Conservation (phyloP, 1,139 yeast genomes). For the Protomyces pachydermus region DNA sequence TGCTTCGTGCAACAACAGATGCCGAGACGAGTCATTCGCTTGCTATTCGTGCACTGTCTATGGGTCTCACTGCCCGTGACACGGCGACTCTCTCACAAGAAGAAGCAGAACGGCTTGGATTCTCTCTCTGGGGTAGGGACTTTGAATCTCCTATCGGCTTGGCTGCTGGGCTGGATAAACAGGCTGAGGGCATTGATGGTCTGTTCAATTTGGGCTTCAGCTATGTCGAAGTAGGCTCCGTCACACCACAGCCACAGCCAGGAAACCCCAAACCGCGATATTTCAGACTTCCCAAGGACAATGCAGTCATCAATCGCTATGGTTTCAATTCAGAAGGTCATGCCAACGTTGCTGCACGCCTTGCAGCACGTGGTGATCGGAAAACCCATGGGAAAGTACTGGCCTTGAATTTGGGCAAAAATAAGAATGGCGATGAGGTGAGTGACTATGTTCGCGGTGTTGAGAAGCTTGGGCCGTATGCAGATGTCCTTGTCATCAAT, state of each 20-base stretch:
- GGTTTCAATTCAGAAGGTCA: constrained; percentile 95
- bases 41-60: constrained; percentile 65
- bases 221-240: constrained; percentile 87
- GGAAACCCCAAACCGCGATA: constrained; percentile 91
- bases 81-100: constrained; percentile 37
- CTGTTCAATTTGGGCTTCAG: constrained; percentile 75
- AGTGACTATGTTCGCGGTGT: constrained; percentile 84
- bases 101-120: constrained; percentile 52
- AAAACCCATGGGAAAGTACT: constrained; percentile 53
- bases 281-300: constrained; percentile 76
- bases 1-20: constrained; percentile 63
- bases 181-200: constrained; percentile 88
- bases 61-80: constrained; percentile 60
- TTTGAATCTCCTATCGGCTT: constrained; percentile 78
- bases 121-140: constrained; percentile 59
- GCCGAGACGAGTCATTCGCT: constrained; percentile 81
- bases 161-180: constrained; percentile 94
- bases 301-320: constrained; percentile 86
- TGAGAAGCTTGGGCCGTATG: constrained; percentile 68
- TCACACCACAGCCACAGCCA: constrained; percentile 78
- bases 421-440: constrained; percentile 84
- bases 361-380: constrained; percentile 37
- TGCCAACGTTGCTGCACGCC: constrained; percentile 59
- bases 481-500: constrained; percentile 83
- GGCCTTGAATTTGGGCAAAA: constrained; percentile 85